These are phyloP conservation scores for Panus rudis DNA, from an alignment of 768 basidiomycete genomes.

Conservation along the genomic window DNA sequence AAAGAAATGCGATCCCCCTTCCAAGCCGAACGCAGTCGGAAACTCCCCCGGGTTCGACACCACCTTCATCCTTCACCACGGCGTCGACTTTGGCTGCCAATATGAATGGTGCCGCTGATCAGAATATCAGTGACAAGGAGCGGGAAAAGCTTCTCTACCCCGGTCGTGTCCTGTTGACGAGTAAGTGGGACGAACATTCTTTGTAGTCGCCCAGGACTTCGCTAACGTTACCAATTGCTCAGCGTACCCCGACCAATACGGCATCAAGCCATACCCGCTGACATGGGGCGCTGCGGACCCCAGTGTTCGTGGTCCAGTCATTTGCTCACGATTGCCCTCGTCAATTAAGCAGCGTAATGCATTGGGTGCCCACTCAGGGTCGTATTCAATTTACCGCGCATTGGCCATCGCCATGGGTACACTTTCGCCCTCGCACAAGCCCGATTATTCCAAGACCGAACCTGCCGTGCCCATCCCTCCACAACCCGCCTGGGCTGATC, in stretches of 20 bases:
- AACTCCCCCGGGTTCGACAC: conserved; percentile 4
- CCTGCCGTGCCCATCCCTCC: conserved; percentile 78
- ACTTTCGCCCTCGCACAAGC: conserved; percentile 71
- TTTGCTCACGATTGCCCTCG: conserved; percentile 78
- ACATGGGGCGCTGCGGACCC: conserved; percentile 74
- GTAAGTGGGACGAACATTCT: conserved; percentile 44
- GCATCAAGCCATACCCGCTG: conserved; percentile 73
- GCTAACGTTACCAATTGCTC: neutral
- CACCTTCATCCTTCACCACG: conserved; percentile 5
- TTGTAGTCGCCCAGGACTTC: conserved; percentile 3
- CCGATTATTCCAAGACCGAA: conserved; percentile 76
- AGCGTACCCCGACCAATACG: conserved; percentile 91
- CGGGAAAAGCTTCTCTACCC: conserved; percentile 76
- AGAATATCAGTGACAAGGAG: conserved; percentile 43
- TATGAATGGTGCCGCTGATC: neutral
- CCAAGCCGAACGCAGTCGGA: conserved; percentile 10
- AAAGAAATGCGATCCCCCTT: conserved; percentile 7
- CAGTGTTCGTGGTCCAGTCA: conserved; percentile 69
- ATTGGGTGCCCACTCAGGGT: conserved; percentile 88
- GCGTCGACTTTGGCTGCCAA: conserved; percentile 10
- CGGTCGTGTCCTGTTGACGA: conserved; percentile 75
- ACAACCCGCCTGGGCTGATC: conserved; percentile 71
- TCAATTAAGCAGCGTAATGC: conserved; percentile 90
- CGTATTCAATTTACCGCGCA: conserved; percentile 92
- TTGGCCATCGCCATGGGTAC: conserved; percentile 88